These are phyloP conservation scores for Aspergillus bombycis DNA, from an alignment of 2,329 filamentous ascomycete genomes.

Conservation along the genomic window DNA sequence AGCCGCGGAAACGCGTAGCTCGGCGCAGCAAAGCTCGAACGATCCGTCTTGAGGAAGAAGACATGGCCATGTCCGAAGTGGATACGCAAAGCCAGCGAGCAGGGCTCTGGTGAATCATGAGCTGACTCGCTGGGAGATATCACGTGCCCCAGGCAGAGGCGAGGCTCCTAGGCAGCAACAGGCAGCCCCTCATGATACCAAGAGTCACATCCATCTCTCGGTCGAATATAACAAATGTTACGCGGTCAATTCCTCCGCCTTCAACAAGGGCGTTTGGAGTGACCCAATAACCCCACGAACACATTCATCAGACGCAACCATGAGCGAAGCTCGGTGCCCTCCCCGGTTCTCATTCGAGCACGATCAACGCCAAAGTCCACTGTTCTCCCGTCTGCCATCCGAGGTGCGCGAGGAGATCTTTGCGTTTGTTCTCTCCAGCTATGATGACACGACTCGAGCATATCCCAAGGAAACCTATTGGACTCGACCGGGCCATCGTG, in stretches of 20 bases:
- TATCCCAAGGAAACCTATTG: constrained; percentile 42
- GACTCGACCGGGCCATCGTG: constrained; percentile 46
- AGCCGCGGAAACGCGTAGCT: too few species aligned
- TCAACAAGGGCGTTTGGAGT: neutral
- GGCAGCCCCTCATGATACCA: too few species aligned
- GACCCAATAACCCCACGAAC: neutral
- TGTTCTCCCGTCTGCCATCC: constrained; percentile 48
- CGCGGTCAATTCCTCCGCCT: neutral
- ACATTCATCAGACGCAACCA: neutral
- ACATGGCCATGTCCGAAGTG: too few species aligned
- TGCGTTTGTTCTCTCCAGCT: constrained; percentile 42
- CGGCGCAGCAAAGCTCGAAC: too few species aligned
- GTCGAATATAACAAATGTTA: neutral
- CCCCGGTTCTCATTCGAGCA: neutral
- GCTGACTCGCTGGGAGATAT: too few species aligned
- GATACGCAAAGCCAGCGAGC: too few species aligned
- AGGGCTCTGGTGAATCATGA: too few species aligned
- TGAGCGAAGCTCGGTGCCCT: neutral
- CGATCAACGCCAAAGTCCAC: constrained; percentile 17
- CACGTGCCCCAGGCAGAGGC: too few species aligned
- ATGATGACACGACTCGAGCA: constrained; percentile 32
- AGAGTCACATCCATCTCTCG: too few species aligned
- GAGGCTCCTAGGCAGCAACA: too few species aligned
- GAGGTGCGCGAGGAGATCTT: constrained; percentile 57
- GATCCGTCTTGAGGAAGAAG: too few species aligned